phyloP scores from a whole-genome alignment of 2,329 filamentous ascomycete species.

The Aspergillus sp. region DNA sequence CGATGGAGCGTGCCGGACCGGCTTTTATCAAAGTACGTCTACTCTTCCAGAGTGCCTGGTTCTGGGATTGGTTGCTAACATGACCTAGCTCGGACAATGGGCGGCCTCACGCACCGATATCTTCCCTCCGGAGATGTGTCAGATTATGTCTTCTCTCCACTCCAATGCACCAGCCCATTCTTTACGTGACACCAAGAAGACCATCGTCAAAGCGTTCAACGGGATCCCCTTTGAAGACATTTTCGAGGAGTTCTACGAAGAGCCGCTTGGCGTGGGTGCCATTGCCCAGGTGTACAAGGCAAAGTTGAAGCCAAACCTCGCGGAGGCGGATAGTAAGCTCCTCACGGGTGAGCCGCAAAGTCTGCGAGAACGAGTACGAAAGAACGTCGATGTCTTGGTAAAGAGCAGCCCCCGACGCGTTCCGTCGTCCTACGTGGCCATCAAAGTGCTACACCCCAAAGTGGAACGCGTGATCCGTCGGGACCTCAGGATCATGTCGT shows the following conservation, averaged over 20 bases:
- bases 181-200: slow-evolving; percentile 72
- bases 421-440: slow-evolving; percentile 86
- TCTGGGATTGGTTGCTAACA: slow-evolving; percentile 1
- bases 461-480: slow-evolving; percentile 88
- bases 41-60: not conserved
- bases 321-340: slow-evolving; percentile 59
- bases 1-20: slow-evolving; percentile 91
- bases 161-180: slow-evolving; percentile 93
- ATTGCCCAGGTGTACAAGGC: slow-evolving; percentile 98
- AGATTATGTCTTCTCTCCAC: slow-evolving; percentile 89
- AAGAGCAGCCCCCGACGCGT: slow-evolving; percentile 83
- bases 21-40: slow-evolving; percentile 88
- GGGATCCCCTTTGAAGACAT: slow-evolving; percentile 81
- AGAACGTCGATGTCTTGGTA: slow-evolving; percentile 78
- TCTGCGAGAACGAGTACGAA: slow-evolving; percentile 67
- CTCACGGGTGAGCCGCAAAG: slow-evolving; percentile 52
- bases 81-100: slow-evolving; percentile 82
- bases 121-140: slow-evolving; percentile 89
- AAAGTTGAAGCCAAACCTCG: slow-evolving; percentile 77
- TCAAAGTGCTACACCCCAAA: slow-evolving; percentile 91
- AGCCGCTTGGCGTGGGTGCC: slow-evolving; percentile 85
- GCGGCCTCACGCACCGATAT: slow-evolving; percentile 94
- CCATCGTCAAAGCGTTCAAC: slow-evolving; percentile 76
- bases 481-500: slow-evolving; percentile 88
- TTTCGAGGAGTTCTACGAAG: slow-evolving; percentile 92